Conservation (phyloP, 805 yeast species). For the Spathaspora sp. region DNA sequence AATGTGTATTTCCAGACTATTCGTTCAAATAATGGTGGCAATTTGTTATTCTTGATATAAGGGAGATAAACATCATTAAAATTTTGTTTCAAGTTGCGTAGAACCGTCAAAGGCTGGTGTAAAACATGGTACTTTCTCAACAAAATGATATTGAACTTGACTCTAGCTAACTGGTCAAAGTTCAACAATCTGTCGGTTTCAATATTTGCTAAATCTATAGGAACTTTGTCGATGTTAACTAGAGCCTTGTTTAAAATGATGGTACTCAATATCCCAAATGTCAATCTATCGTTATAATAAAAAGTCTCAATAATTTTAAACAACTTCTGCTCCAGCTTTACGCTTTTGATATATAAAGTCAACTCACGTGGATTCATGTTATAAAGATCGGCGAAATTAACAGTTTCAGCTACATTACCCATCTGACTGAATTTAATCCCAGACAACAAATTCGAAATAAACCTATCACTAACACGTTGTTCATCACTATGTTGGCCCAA, state of each 20-base stretch:
- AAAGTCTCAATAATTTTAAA: constrained; percentile 20
- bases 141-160: constrained; percentile 27
- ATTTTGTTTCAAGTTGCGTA: constrained; percentile 25
- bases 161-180: constrained; percentile 12
- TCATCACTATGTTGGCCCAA: not conserved
- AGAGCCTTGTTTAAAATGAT: constrained; percentile 25
- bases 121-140: constrained; percentile 35
- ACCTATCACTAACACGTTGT: constrained; percentile 3
- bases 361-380: constrained; percentile 17
- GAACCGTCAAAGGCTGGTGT: constrained; percentile 27
- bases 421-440: constrained; percentile 17
- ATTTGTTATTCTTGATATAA: constrained; percentile 14
- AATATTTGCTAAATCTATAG: constrained; percentile 14
- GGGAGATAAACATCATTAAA: constrained; percentile 23
- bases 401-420: not conserved
- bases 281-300: constrained; percentile 22
- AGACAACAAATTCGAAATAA: constrained; percentile 19
- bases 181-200: constrained; percentile 12
- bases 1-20: constrained; percentile 40
- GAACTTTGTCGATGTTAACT: constrained; percentile 14
- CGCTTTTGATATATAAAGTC: constrained; percentile 14
- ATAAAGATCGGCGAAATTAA: constrained; percentile 10
- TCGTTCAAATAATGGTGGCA: constrained; percentile 37
- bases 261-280: constrained; percentile 21
- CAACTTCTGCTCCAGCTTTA: constrained; percentile 16